Evolutionary conservation across 2,329 filamentous ascomycete species (phyloP).

Genomic region (Cladosporium colombiae): DNA sequence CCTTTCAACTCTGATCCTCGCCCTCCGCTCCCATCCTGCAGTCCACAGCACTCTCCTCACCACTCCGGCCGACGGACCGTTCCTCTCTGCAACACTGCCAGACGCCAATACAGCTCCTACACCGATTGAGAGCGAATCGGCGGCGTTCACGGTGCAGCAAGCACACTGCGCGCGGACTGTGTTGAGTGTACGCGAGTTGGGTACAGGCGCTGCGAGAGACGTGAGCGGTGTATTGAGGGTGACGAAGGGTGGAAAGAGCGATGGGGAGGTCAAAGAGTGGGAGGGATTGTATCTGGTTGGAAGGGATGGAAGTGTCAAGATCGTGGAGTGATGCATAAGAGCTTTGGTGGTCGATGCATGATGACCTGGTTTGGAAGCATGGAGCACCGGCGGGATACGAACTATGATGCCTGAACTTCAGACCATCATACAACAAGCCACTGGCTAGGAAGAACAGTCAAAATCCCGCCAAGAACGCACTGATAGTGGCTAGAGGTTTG

Average conservation of each 20-base stretch:
- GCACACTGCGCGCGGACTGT: conserved; percentile 76
- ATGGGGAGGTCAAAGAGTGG: conserved; percentile 50
- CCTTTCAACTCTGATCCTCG: conserved; percentile 36
- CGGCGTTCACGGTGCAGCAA: conserved; percentile 68
- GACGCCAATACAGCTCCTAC: conserved; percentile 47
- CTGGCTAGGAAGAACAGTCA: no score
- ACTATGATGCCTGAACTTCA: no score
- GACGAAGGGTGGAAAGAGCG: conserved; percentile 58
- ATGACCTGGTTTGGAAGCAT: not conserved
- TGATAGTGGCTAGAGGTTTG: no score
- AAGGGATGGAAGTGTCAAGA: conserved; percentile 72
- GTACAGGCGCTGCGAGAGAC: conserved; percentile 86
- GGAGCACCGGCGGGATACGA: no score
- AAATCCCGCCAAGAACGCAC: no score
- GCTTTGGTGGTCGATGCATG: not conserved
- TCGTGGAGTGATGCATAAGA: conserved; percentile 55
- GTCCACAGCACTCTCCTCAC: conserved; percentile 68
- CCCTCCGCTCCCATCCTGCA: conserved; percentile 46
- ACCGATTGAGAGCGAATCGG: conserved; percentile 68
- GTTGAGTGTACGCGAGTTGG: conserved; percentile 71
- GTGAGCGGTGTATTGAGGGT: conserved; percentile 85
- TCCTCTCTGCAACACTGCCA: conserved; percentile 56
- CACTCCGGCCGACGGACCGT: conserved; percentile 70
- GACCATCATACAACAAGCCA: no score
- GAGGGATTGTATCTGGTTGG: conserved; percentile 82